Evolutionary conservation across 305 asterid genomes (phyloP), one percentile per base, ranked within the genome.

Genomic region (Fraxinus nigra): DNA sequence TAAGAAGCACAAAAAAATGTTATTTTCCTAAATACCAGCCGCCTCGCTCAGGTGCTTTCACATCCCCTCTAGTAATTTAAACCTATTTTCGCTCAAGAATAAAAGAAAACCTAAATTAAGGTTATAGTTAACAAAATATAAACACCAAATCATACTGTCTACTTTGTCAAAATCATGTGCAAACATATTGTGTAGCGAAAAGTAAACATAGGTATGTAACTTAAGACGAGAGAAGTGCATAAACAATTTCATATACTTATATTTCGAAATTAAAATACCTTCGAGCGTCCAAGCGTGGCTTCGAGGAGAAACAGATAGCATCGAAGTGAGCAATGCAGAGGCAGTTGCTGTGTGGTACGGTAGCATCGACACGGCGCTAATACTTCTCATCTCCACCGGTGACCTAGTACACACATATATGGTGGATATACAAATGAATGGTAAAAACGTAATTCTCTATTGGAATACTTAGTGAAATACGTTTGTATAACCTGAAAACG

Each of bases 271-370:
- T 32, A 77, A 63, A 80, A 38, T 86, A 94, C 98, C 99, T 87
- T 94, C 98, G 77, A 94, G 87, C 82, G 92, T 90, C 99, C 98
- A 96, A 80, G 94, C 97, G 83, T 84, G 89, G 67, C 79, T 79
- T 16, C 97, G 91, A 77, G 98, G 93, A 79, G 98, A 86, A 78
- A 85, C 95, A 22, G 98, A 90, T n/a, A 96, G 95, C 99, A 96
- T 93, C 14, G 99, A 94, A 82, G 87, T 96, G 74, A 96, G 95
- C 83, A 94, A 75, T 28, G 98, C 95, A 20, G 97, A 91, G 83
- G 99, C 98, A 18, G 99, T 96, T 2, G 97, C 98, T 16, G 95
- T 85, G 88, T 96, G 99, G 86, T 89, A 94, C 10, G 99, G 99
- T 84, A 96, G 86, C 97, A 94, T 92, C 80, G 98, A 91, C 61